Base-by-base conservation (phyloP, 805 yeast species). In the Myxozyma geophila region DNA sequence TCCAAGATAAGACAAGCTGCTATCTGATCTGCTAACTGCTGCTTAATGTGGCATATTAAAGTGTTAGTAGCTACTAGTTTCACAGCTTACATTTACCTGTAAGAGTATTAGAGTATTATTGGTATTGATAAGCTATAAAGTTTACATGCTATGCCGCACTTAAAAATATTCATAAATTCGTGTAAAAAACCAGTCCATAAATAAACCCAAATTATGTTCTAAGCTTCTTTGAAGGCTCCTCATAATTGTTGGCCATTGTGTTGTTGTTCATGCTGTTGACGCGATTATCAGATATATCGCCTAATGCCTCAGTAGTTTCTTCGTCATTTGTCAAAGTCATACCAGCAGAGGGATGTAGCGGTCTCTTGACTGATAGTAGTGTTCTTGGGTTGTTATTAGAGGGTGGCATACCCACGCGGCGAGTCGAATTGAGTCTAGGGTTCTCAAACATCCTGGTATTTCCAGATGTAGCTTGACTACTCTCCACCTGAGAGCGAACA, bases 1-100 rank as follows among this genome's bases (percentile, higher is more conserved):
- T 59, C 57, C 62, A 52, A 59, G 46, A 59, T 50, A 46, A 52
- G n/a, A 15, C 15, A 37, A 54, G 54, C 63, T 54, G 63, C 59
- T 39, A 54, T 60, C 62, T 59, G 54, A 48, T 54, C 21, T 48
- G 43, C 59, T 37, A 49, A 50, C 40, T 35, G n/a, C 52, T 8
- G 49, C 17, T 46, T 13, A 15, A 17, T 39, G 28, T 23, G 15
- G 54, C 40, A 33, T 2, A 21, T 17, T 17, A n/a, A 17, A 13
- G 54, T 40, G 48, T 10, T 47, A 41, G 43, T 40, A 54, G 48
- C 21, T 53, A 53, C 58, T 59, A 47, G 58, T 59, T 59, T 59
- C 62, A 54, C 62, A 53, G 62, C 54, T 46, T 19, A 59, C 58
- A 59, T 36, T 39, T n/a, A 3, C 5, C 35, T 35, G 7, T 9